Evolutionary conservation across 805 yeast species (phyloP).

Genomic region (Starmerella stigmatis): DNA sequence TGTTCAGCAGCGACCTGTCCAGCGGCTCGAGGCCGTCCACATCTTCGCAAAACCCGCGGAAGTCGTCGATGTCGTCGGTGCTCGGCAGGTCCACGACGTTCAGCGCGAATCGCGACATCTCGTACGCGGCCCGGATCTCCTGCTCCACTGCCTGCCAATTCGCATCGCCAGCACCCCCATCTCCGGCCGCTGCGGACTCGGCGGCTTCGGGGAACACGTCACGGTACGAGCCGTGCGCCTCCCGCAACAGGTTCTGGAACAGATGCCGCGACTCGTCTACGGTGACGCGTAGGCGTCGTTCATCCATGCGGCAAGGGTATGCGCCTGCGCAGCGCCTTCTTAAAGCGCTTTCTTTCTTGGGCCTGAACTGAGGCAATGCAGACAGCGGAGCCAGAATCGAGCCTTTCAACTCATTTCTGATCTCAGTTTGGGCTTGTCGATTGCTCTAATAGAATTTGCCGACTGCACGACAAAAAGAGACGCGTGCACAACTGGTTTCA

Average conservation of each 20-base stretch:
- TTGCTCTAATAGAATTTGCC: too few species aligned
- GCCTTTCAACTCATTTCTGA: too few species aligned
- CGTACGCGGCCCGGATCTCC: conserved; percentile 43
- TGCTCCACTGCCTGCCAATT: conserved; percentile 32
- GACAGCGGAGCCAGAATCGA: too few species aligned
- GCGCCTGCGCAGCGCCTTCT: not conserved
- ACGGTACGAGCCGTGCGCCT: conserved; percentile 27
- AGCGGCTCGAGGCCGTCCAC: conserved; percentile 22
- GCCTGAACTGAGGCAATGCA: too few species aligned
- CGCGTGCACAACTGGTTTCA: too few species aligned
- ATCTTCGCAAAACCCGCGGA: conserved; percentile 22
- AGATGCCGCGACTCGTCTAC: conserved; percentile 15
- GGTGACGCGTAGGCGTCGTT: conserved; percentile 8
- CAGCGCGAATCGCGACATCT: conserved; percentile 45
- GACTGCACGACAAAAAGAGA: too few species aligned
- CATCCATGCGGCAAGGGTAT: conserved; percentile 10
- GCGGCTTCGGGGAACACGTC: conserved; percentile 38
- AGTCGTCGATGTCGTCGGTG: conserved; percentile 14
- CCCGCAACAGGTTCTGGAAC: conserved; percentile 12
- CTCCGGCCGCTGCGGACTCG: conserved; percentile 35
- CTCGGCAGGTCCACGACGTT: conserved; percentile 43
- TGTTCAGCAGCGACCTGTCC: conserved; percentile 13
- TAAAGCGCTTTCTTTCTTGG: too few species aligned
- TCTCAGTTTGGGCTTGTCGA: too few species aligned
- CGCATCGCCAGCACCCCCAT: conserved; percentile 25